phyloP scores from a whole-genome alignment of 805 yeast genomes.

The Myxozyma melibiosi region DNA sequence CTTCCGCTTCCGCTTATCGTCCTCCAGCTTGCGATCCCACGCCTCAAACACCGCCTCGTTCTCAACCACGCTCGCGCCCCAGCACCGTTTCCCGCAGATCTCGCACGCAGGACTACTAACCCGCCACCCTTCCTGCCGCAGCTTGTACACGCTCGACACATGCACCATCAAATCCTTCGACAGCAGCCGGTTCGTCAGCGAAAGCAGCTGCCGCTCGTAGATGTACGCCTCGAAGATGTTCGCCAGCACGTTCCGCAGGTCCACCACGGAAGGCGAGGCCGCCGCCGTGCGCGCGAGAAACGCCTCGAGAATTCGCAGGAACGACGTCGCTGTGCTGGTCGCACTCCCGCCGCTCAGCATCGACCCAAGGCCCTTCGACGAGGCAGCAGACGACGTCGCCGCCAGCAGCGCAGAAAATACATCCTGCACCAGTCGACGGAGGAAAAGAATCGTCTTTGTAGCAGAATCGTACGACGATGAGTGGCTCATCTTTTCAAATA shows the following conservation, averaged over 20 bases:
- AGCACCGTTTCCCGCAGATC: constrained; percentile 33
- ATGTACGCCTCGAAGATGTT: constrained; percentile 34
- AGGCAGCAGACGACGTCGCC: constrained; percentile 24
- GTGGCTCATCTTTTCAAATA: constrained; percentile 27
- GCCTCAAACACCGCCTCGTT: constrained; percentile 19
- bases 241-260: constrained; percentile 31
- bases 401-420: constrained; percentile 34
- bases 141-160: constrained; percentile 22
- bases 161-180: constrained; percentile 32
- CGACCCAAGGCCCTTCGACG: constrained; percentile 11
- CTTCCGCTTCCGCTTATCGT: constrained; percentile 2
- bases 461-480: constrained; percentile 30
- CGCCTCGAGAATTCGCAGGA: constrained; percentile 29
- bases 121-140: constrained; percentile 33
- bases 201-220: constrained; percentile 32
- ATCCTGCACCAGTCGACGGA: constrained; percentile 33
- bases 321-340: constrained; percentile 14
- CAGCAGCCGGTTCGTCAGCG: constrained; percentile 29
- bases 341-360: constrained; percentile 3
- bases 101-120: constrained; percentile 29
- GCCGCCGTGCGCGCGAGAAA: constrained; percentile 31
- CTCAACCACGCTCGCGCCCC: constrained; percentile 32
- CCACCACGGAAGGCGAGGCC: constrained; percentile 32
- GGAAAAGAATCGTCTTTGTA: constrained; percentile 30
- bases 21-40: constrained; percentile 29